These are phyloP conservation scores for Metschnikowia noctiluminum DNA, from an alignment of 805 yeast species.

Conservation along the genomic window DNA sequence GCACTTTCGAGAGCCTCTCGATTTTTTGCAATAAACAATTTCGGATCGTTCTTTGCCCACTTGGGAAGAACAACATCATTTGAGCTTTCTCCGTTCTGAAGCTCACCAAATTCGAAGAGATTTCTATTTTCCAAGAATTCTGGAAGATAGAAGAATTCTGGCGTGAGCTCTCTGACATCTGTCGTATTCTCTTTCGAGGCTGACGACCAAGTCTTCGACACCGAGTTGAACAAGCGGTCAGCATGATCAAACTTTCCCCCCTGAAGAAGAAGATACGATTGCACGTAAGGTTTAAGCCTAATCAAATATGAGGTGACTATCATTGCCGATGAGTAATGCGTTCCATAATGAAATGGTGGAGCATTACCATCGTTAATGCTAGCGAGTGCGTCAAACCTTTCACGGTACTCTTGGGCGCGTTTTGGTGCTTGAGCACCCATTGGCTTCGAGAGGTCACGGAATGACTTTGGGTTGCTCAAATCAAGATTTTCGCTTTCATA, in stretches of 20 bases:
- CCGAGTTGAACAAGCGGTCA: constrained; percentile 72
- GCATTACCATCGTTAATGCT: constrained; percentile 55
- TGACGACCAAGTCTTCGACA: constrained; percentile 77
- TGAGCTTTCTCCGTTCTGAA: constrained; percentile 60
- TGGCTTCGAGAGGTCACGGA: constrained; percentile 77
- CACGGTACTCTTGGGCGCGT: constrained; percentile 62
- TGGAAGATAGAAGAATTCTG: constrained; percentile 81
- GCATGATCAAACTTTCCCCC: constrained; percentile 91
- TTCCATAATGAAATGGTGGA: constrained; percentile 88
- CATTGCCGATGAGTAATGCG: constrained; percentile 93
- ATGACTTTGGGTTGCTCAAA: constrained; percentile 55
- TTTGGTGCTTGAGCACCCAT: constrained; percentile 81
- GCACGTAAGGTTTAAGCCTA: constrained; percentile 75
- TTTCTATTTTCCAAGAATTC: constrained; percentile 70
- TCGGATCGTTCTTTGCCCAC: constrained; percentile 82
- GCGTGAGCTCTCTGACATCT: constrained; percentile 83
- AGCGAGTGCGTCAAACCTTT: constrained; percentile 67
- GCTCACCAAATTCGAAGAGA: constrained; percentile 63
- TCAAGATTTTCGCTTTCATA: constrained; percentile 71
- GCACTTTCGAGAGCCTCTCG: constrained; percentile 82
- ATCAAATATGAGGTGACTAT: constrained; percentile 80
- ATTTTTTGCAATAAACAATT: constrained; percentile 67
- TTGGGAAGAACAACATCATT: constrained; percentile 70
- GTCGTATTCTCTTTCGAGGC: constrained; percentile 78
- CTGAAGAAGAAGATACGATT: constrained; percentile 72